Conservation (phyloP, 78 protist species). For the Tieghemostelium lacteum region DNA sequence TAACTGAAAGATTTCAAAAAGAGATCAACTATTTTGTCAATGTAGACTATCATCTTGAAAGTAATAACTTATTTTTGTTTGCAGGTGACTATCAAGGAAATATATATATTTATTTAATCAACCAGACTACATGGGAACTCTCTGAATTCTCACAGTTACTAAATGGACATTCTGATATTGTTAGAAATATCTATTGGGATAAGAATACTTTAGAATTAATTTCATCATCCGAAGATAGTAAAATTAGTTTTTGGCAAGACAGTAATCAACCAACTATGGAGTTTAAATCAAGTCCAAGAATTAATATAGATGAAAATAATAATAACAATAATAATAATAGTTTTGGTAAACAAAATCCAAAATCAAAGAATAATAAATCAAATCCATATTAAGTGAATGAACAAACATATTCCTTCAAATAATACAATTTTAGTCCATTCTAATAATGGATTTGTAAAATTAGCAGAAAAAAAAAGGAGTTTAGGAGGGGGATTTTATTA, state of each 20-base stretch:
- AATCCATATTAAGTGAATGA: too few species aligned
- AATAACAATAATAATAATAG: too few species aligned
- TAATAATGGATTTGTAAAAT: too few species aligned
- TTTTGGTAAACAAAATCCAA: too few species aligned
- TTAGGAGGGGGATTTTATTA: too few species aligned
- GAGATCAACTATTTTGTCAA: conserved; percentile 48
- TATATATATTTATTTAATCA: not conserved
- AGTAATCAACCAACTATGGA: not conserved
- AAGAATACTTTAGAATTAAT: conserved; percentile 20
- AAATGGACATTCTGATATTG: conserved; percentile 35
- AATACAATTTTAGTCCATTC: too few species aligned
- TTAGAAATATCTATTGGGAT: conserved; percentile 52
- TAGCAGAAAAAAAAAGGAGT: too few species aligned
- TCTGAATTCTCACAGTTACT: not conserved
- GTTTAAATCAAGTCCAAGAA: too few species aligned
- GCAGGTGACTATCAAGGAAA: conserved; percentile 55
- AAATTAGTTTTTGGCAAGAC: conserved; percentile 50
- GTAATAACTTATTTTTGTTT: conserved; percentile 14
- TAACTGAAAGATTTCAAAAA: conserved; percentile 11
- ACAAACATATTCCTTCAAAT: too few species aligned
- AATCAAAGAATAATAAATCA: too few species aligned
- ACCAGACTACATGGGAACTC: not conserved
- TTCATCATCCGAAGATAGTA: conserved; percentile 61
- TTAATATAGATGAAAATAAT: too few species aligned
- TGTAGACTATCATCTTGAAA: conserved; percentile 3